Evolutionary conservation across 2,329 filamentous ascomycete species (phyloP), one percentile per base, ranked within the genome.

Genomic region (Ophiostoma tasmaniense): DNA sequence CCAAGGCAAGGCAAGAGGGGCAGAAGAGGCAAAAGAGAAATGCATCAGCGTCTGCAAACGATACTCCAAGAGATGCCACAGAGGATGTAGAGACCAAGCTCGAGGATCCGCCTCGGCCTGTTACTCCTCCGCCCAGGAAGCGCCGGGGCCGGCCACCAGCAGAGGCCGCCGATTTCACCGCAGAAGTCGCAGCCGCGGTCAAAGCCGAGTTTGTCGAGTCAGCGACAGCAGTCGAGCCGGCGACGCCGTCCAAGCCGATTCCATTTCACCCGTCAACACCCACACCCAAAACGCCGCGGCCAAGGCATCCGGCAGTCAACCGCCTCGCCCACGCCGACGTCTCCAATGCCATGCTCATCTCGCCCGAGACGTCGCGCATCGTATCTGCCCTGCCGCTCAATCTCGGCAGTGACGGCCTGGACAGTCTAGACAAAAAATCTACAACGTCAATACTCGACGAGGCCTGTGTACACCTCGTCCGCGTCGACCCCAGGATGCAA

Each of bases 391-490:
- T 79, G 81, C 55, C 80, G 75, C 71, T 79, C 22, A 11, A 22
- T 14, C 71, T 79, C 22, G n/a, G 22, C n/a, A 25, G 33, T 42
- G 39, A n/a, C n/a, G n/a, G n/a, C n/a, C n/a, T 42, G 13, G 39
- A 42, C 39, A 17, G 39, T 22, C 80, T 72, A 45, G 79, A 75
- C 72, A 84, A 78, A 8, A 14, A 33, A 74, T 75, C 69, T 72
- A 73, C 67, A n/a, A 30, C 28, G 28, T 14, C 37, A 22, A 79
- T 97, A 20, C 84, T 98, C 2, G 83, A 90, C 59, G 85, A 92
- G 74, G 94, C 92, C 3, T 87, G 89, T 72, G 85, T 85, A 10
- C 89, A 96, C 78, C 81, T 98, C 7, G 84, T 93, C 73, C 82
- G 81, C 20, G 84, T 90, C 5, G 93, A 97, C 74, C 81, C 88